Percentiles rank a stretch among this genome's conserved stretches.
phyloP scores from a whole-genome alignment of 176 grass and related monocot species.

The Juncus effusus region DNA sequence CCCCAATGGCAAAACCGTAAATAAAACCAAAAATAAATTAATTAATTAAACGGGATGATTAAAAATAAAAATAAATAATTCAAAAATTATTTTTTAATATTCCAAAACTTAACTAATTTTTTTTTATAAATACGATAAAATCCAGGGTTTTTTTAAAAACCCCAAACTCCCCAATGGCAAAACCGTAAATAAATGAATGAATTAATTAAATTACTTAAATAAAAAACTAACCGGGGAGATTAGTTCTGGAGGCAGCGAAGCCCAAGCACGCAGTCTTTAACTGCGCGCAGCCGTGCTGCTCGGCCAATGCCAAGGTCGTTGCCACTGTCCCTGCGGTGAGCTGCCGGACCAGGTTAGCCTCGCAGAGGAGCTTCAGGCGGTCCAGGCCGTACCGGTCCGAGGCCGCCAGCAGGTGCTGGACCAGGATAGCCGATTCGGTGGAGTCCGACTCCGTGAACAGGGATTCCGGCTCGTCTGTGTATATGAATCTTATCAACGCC shows the following conservation, averaged over 20 bases:
- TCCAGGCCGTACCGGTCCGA: conserved; percentile 85
- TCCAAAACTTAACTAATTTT: no score
- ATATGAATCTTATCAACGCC: conserved; percentile 81
- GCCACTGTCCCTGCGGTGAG: conserved; percentile 76
- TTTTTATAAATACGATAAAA: no score
- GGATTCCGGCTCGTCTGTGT: conserved; percentile 64
- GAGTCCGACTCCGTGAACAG: conserved; percentile 25
- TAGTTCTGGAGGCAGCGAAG: conserved; percentile 52
- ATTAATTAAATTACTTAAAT: no score
- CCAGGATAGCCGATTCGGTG: conserved; percentile 57
- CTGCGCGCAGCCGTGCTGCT: conserved; percentile 70
- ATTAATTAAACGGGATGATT: no score
- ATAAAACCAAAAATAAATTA: no score
- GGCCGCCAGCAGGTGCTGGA: conserved; percentile 75
- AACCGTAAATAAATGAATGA: no score
- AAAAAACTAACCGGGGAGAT: conserved; percentile 52
- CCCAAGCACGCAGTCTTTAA: conserved; percentile 72
- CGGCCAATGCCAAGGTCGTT: conserved; percentile 78
- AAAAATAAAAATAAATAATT: no score
- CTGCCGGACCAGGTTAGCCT: conserved; percentile 63
- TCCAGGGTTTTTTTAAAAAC: no score
- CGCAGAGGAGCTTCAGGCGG: conserved; percentile 61
- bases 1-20: no score
- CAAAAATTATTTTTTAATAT: no score
- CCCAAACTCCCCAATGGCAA: no score